Evolutionary conservation across 2,329 filamentous ascomycete species (phyloP), one percentile per base, ranked within the genome.

Genomic region (Aaosphaeria pasadenensis): DNA sequence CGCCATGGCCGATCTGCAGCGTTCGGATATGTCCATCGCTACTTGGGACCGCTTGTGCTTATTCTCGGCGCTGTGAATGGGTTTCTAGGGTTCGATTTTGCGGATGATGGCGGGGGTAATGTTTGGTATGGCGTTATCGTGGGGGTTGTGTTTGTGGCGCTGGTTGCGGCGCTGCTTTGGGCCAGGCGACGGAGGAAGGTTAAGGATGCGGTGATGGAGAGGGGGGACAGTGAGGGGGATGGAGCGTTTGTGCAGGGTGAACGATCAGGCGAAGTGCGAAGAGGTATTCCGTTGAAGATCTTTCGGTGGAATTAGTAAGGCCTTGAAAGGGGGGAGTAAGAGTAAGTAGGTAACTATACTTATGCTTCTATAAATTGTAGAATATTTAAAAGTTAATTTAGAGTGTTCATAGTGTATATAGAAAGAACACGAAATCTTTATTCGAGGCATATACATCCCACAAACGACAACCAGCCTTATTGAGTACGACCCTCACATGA

Each of bases 1-100:
- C 46, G 49, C 24, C 45, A 43, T 11, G 44, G 44, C n/a, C 44
- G 39, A 1, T 57, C 53, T 11, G 56, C 48, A 2, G 31, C 45
- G 5, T 36, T 56, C 29, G 52, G 54, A 17, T 42, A 46, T 11
- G 55, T 59, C 24, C 57, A 60, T 38, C 48, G 47, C 13, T 52
- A 52, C 41, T 17, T 49, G 11, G 59, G 59, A 4, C 55, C 59
- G 1, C 29, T 54, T 6, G 35, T 60, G n/a, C 46, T 63, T 1
- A 31, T 53, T 7, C 41, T 45, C 11, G 60, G 60, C 28, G 45
- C 56, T 11, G 44, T 44, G 9, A 63, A 63, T 42, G 53, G 50
- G 17, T 56, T 54, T 43, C 17, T 62, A 6, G 60, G 60, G 1
- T 63, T 63, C 46, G 39, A 45, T 17, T 58, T 63, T 39, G 44